These are phyloP conservation scores for Filobasidium wieringae DNA, from an alignment of 768 basidiomycete species.

Conservation along the genomic window DNA sequence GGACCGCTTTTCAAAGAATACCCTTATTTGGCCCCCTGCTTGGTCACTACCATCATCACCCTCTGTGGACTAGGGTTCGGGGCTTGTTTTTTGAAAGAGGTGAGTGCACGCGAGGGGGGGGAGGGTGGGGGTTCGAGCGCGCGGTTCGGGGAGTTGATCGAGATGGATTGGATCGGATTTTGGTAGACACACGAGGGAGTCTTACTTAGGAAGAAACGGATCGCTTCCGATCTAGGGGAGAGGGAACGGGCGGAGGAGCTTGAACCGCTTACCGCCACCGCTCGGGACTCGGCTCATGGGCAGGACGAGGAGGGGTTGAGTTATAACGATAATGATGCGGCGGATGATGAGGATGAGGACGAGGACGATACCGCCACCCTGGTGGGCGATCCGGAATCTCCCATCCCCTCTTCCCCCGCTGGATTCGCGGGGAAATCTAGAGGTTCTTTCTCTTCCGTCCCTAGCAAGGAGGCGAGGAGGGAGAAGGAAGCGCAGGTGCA, in stretches of 20 bases:
- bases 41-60: slow-evolving; percentile 25
- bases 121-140: no score
- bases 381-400: slow-evolving; percentile 16
- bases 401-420: not conserved
- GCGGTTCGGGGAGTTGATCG: no score
- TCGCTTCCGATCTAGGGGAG: no score
- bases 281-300: not conserved
- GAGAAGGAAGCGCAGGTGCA: not conserved
- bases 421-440: not conserved
- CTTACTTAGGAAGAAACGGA: no score
- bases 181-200: no score
- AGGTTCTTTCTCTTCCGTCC: not conserved
- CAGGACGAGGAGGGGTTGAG: slow-evolving; percentile 5
- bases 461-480: not conserved
- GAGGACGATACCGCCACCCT: slow-evolving; percentile 27
- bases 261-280: no score
- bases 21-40: slow-evolving; percentile 20
- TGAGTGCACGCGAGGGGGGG: no score
- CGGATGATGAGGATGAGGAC: not conserved
- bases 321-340: no score
- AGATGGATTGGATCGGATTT: no score
- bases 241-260: no score
- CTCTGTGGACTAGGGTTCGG: slow-evolving; percentile 29
- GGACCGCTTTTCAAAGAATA: not conserved
- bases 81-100: slow-evolving; percentile 24